These are phyloP conservation scores for Pseudognaphalium luteoalbum DNA, from an alignment of 129 eudicot genomes.

Conservation along the genomic window DNA sequence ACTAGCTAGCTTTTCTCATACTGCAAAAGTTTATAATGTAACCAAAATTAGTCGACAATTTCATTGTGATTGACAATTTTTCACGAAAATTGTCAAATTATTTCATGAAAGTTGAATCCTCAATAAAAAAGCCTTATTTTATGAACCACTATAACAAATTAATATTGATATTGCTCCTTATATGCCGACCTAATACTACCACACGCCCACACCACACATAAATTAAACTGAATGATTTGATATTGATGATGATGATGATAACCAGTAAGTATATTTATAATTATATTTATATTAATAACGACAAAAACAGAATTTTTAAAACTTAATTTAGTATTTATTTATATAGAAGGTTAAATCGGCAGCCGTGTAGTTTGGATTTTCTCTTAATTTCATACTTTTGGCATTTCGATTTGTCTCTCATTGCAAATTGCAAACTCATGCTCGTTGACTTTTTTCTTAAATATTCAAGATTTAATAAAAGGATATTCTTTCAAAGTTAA, in stretches of 20 bases:
- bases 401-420: constrained; percentile 26
- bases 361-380: constrained; percentile 48
- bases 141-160: no score
- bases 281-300: neutral
- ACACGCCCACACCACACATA: constrained; percentile 32
- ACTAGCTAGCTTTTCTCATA: no score
- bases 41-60: no score
- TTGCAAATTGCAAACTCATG: constrained; percentile 11
- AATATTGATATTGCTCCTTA: neutral
- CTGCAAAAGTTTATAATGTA: no score
- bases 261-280: neutral
- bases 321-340: neutral
- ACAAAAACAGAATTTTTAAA: neutral
- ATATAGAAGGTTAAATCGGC: constrained; percentile 22
- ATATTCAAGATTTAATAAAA: neutral
- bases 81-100: no score
- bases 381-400: constrained; percentile 30
- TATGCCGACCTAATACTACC: constrained; percentile 21
- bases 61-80: no score
- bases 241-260: neutral
- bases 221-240: constrained; percentile 6
- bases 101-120: no score
- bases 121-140: no score
- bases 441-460: constrained; percentile 13
- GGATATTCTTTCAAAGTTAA: neutral